Base-by-base conservation (phyloP, 495 filamentous ascomycete species). In the Podospora australis region DNA sequence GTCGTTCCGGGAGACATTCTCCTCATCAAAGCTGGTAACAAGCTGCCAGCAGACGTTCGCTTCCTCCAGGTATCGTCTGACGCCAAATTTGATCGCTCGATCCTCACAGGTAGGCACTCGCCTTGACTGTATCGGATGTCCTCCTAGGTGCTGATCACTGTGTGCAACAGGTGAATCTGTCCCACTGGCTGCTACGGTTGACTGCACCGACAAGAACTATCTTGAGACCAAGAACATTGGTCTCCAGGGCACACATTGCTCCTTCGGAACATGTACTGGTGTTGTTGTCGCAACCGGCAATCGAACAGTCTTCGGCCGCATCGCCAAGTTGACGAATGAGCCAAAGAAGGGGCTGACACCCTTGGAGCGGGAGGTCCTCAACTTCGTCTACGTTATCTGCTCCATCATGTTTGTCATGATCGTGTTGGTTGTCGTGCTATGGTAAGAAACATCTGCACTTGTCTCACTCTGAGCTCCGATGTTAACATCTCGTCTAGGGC, bases 191-290 rank as follows among this genome's bases (percentile, higher is more conserved):
- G 83, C 78, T 4, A 69, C 76, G 2, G 74, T 79, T 7, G 74
- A 87, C 3, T 70, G 64, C 6, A 84, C 79, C 0, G 82, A 87
- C 41, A 64, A 70, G 19, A 88, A 88, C 60, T 88, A 85, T 54
- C 77, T 90, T 23, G 85, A 88, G 59, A 86, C 83, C 16, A 74
- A 73, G 19, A 83, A 80, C 51, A 82, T 88, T 38, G 84, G 81
- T n/a, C 61, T 90, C 19, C 81, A 83, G 67, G 84, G 85, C 24
- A 87, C 81, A 1, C 74, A 80, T 44, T 84, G 82, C 46, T 77
- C 81, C 4, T 80, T 77, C 19, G 86, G 84, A 2, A 81, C 69
- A 46, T 80, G 73, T n/a, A 66, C 70, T 13, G 86, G 82, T 6
- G 57, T 87, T 5, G 78, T 85, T 5, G 79, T 88, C 2, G 60